Percentiles rank a stretch among this genome's conserved stretches.
phyloP scores from a whole-genome alignment of 179 eudicot species.

The Camellia oleifera region DNA sequence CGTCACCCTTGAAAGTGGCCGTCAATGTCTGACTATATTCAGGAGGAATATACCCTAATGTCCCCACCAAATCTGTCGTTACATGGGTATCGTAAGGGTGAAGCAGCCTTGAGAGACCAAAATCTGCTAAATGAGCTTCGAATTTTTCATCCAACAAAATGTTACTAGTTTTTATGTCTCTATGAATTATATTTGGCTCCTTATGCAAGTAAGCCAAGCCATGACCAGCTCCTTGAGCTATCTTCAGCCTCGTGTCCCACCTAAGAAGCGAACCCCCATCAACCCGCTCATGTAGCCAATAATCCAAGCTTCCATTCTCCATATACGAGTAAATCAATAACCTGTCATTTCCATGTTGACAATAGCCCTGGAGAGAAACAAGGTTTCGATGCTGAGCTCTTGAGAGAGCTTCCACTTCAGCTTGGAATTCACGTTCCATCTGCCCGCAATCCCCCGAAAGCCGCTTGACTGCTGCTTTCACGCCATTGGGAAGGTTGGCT shows the following conservation, averaged over 20 bases:
- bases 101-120: constrained; percentile 75
- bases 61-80: constrained; percentile 91
- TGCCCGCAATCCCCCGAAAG: constrained; percentile 96
- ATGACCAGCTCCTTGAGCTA: constrained; percentile 80
- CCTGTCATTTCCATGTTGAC: constrained; percentile 65
- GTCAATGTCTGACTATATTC: constrained; percentile 81
- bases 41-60: constrained; percentile 91
- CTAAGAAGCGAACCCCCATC: constrained; percentile 60
- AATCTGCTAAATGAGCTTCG: constrained; percentile 92
- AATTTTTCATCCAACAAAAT: constrained; percentile 78
- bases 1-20: constrained; percentile 95
- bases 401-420: constrained; percentile 90
- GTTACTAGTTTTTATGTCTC: constrained; percentile 90
- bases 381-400: constrained; percentile 92
- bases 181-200: constrained; percentile 73
- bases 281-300: constrained; percentile 81
- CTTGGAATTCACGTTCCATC: constrained; percentile 93
- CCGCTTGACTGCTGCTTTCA: constrained; percentile 79
- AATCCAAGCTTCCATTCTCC: constrained; percentile 88
- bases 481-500: constrained; percentile 67
- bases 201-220: constrained; percentile 79
- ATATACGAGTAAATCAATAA: constrained; percentile 76
- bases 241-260: constrained; percentile 67
- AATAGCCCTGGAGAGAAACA: constrained; percentile 87
- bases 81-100: constrained; percentile 90